Conservation (phyloP, 2,329 filamentous ascomycete genomes). For the Apiospora koreana region DNA sequence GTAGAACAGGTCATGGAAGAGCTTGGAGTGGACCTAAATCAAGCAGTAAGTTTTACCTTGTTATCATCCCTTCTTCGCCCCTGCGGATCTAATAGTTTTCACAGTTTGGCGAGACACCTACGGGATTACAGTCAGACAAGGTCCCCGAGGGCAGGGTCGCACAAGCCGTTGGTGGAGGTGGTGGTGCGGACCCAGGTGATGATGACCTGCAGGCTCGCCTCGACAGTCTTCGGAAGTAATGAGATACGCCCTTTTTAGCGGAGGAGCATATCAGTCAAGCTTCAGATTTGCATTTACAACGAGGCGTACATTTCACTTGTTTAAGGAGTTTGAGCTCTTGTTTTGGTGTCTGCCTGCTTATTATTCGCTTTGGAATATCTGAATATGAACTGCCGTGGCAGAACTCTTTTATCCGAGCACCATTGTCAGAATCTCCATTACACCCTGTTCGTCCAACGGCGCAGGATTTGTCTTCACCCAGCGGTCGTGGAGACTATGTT, state of each 20-base stretch:
- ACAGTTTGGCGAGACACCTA: slow-evolving; percentile 89
- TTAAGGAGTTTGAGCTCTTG: slow-evolving; percentile 1
- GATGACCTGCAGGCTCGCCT: slow-evolving; percentile 93
- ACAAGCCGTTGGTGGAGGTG: slow-evolving; percentile 73
- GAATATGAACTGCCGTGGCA: slow-evolving; percentile 1
- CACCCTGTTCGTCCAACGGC: slow-evolving; percentile 48
- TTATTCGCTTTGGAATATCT: not conserved
- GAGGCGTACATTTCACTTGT: not conserved
- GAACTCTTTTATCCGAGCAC: slow-evolving; percentile 21
- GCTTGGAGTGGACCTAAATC: slow-evolving; percentile 90
- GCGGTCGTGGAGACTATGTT: slow-evolving; percentile 49
- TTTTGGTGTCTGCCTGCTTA: not conserved
- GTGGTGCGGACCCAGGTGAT: slow-evolving; percentile 67
- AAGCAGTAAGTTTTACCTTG: slow-evolving; percentile 64
- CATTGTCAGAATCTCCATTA: slow-evolving; percentile 49
- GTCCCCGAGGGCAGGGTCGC: slow-evolving; percentile 78
- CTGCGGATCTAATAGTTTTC: slow-evolving; percentile 13
- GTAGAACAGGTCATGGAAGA: slow-evolving; percentile 96
- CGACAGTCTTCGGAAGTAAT: slow-evolving; percentile 73
- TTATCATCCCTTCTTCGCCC: not conserved
- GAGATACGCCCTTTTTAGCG: not conserved
- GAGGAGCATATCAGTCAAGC: not conserved
- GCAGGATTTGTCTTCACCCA: slow-evolving; percentile 53
- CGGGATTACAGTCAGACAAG: slow-evolving; percentile 73
- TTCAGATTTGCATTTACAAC: not conserved